Base-by-base conservation (phyloP, 441 rosid species). In the Mallotus repandus region DNA sequence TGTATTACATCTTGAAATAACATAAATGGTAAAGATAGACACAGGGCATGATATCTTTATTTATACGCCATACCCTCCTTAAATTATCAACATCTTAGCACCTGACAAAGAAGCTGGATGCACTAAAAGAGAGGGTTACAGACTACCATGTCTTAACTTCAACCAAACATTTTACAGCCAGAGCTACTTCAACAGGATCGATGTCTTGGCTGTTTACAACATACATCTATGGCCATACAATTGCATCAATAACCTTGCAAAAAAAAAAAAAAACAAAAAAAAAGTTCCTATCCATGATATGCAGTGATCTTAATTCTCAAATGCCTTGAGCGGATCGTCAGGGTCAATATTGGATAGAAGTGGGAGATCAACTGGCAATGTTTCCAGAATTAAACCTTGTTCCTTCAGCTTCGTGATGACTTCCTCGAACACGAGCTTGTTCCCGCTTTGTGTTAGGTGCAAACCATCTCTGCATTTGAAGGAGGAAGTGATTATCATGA, bases 351-450 rank as follows among this genome's bases (percentile, higher is more conserved):
- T 79, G 7, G 80, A 72, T n/a, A 86, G 54, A 59, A 85, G 79
- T 4, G 97, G 98, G 54, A 86, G 89, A 77, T 93, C 90, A 68
- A 78, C 80, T 2, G 77, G 79, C 48, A 93, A 77, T n/a, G 74
- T 84, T 48, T 88, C 92, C 41, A 82, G 79, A 81, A 85, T 79
- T 73, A 91, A 62, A 22, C 89, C 90, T 50, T 70, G 68, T 32
- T 81, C 88, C 71, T 76, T 82, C 69, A 93, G 85, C 82, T 82
- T 86, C 66, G 8, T 65, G 22, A 86, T 79, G 72, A 91, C 88
- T 80, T 91, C 94, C 81, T 91, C 88, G 46, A 86, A 93, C 74
- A 90, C 89, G 18, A 90, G n/a, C 83, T 75, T 88, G 82, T 89
- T 90, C 10, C 98, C 97, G 0, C 53, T 60, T 72, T 53, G 73